These are phyloP conservation scores for Penicillium capsulatum DNA, from an alignment of 2,329 filamentous ascomycete genomes.

Conservation along the genomic window DNA sequence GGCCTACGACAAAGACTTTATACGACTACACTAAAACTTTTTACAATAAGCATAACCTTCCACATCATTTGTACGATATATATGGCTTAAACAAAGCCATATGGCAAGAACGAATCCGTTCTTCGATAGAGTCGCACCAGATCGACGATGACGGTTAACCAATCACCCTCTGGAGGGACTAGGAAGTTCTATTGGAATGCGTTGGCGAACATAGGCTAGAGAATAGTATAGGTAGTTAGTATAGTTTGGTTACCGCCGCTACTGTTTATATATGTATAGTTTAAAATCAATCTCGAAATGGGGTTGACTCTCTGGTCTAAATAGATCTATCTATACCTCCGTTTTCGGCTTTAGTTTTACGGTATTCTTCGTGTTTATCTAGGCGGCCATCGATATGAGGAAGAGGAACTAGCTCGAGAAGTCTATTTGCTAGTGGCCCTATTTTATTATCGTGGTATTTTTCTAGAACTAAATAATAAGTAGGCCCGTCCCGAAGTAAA, in stretches of 20 bases:
- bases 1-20: too few species aligned
- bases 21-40: too few species aligned
- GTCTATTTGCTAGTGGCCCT: slow-evolving; percentile 30
- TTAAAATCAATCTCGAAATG: slow-evolving; percentile 62
- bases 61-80: too few species aligned
- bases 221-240: background rate
- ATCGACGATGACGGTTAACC: slow-evolving; percentile 54
- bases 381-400: slow-evolving; percentile 30
- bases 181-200: slow-evolving; percentile 49
- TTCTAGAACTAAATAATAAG: slow-evolving; percentile 30
- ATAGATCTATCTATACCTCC: slow-evolving; percentile 49
- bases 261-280: background rate
- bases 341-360: slow-evolving; percentile 37
- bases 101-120: slow-evolving; percentile 43
- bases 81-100: too few species aligned
- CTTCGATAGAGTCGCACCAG: slow-evolving; percentile 45
- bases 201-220: slow-evolving; percentile 48
- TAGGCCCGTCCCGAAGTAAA: slow-evolving; percentile 35
- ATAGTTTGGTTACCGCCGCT: too few species aligned
- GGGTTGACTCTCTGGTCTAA: slow-evolving; percentile 53
- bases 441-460: slow-evolving; percentile 38
- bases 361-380: slow-evolving; percentile 46
- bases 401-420: slow-evolving; percentile 14
- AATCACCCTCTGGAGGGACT: slow-evolving; percentile 42
- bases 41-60: too few species aligned